phyloP scores from a whole-genome alignment of 106 monocot genomes.

The Acorus calamus region DNA sequence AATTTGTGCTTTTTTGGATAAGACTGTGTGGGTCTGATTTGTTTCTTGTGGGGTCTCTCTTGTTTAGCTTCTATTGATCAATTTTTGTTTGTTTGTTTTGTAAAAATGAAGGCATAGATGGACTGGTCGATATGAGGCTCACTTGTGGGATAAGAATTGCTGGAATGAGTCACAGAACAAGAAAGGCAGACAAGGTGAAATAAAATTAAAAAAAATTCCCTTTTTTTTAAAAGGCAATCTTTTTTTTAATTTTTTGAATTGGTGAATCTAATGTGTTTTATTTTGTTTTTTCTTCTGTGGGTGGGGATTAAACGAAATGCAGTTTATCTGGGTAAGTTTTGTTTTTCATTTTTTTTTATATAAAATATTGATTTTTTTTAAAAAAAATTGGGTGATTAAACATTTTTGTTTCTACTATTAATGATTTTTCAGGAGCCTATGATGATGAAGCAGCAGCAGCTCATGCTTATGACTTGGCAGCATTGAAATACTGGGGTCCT shows the following conservation, averaged over 20 bases:
- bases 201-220: not conserved
- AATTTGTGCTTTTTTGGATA: too few species aligned
- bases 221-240: not conserved
- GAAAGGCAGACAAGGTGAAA: constrained; percentile 22
- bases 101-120: constrained; percentile 13
- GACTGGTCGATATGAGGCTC: constrained; percentile 21
- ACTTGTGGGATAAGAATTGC: constrained; percentile 21
- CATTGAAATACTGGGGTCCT: constrained; percentile 30
- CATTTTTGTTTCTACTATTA: too few species aligned
- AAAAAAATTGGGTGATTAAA: too few species aligned
- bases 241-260: not conserved
- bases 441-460: constrained; percentile 35
- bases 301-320: not conserved
- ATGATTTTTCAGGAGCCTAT: constrained; percentile 7
- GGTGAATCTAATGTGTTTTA: not conserved
- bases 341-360: too few species aligned
- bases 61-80: too few species aligned
- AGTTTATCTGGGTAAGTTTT: constrained; percentile 27
- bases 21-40: too few species aligned
- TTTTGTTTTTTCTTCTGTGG: not conserved
- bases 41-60: too few species aligned
- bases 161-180: constrained; percentile 26
- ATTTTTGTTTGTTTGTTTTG: too few species aligned
- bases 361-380: too few species aligned
- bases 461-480: constrained; percentile 33